Evolutionary conservation across 2,329 filamentous ascomycete species (phyloP).

Genomic region (Diaporthe caulivora): DNA sequence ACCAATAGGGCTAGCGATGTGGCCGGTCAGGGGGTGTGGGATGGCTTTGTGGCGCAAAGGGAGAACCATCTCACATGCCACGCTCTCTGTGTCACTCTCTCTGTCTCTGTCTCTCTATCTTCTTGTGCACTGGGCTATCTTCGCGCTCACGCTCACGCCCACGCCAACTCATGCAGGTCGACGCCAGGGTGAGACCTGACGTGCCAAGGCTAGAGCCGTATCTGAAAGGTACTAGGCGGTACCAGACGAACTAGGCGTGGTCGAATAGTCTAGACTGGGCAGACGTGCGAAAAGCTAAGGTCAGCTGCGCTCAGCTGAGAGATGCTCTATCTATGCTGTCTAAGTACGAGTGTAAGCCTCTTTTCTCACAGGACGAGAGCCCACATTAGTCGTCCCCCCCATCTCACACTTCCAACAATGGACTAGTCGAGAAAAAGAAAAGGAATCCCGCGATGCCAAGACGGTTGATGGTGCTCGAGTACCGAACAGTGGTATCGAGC

Average conservation of each 20-base stretch:
- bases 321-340: no score
- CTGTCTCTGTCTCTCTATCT: background rate
- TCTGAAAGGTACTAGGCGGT: background rate
- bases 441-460: constrained; percentile 3
- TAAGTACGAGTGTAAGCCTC: background rate
- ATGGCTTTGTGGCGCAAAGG: constrained; percentile 21
- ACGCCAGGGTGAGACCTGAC: constrained; percentile 11
- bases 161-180: background rate
- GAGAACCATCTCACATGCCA: constrained; percentile 18
- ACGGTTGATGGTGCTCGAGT: background rate
- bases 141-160: background rate
- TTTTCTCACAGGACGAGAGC: background rate
- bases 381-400: background rate
- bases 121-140: no score
- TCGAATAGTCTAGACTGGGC: background rate
- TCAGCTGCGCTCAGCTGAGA: background rate
- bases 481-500: constrained; percentile 23
- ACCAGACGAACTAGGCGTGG: no score
- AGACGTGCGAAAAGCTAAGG: background rate
- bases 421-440: background rate
- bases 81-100: background rate
- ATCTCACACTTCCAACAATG: background rate
- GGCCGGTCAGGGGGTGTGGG: background rate
- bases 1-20: background rate
- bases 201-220: constrained; percentile 9